These are phyloP conservation scores for Blastobotrys illinoisensis DNA, from an alignment of 1,139 yeast species.

Conservation along the genomic window DNA sequence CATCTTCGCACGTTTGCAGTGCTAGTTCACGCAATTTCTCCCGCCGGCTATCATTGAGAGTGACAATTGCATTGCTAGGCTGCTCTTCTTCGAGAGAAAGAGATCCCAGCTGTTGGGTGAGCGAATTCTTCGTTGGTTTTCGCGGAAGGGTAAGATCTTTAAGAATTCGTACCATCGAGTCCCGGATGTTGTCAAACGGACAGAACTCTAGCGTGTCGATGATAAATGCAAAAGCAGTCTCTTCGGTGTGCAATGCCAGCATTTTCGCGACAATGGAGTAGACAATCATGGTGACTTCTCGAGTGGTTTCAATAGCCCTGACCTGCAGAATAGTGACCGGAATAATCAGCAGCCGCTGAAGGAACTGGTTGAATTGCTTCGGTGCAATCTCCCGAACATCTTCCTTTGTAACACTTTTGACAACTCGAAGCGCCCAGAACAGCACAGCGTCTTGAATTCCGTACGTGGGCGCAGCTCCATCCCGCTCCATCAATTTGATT, in stretches of 20 bases:
- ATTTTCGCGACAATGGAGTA: slow-evolving; percentile 32
- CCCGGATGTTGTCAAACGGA: slow-evolving; percentile 57
- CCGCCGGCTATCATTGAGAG: slow-evolving; percentile 1
- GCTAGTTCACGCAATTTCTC: slow-evolving; percentile 2
- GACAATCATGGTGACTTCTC: slow-evolving; percentile 26
- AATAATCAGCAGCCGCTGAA: slow-evolving; percentile 43
- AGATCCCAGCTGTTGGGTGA: neutral
- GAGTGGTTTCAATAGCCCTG: slow-evolving; percentile 31
- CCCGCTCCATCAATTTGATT: slow-evolving; percentile 17
- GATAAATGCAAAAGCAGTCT: slow-evolving; percentile 53
- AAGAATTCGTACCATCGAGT: slow-evolving; percentile 57
- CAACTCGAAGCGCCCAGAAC: slow-evolving; percentile 41
- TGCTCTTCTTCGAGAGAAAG: neutral
- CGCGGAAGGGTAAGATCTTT: slow-evolving; percentile 45
- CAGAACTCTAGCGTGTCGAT: slow-evolving; percentile 62
- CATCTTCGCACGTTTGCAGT: neutral
- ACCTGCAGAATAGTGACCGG: neutral
- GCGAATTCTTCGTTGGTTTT: slow-evolving; percentile 1
- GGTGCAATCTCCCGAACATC: slow-evolving; percentile 26
- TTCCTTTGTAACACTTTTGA: slow-evolving; percentile 30
- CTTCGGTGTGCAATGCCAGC: slow-evolving; percentile 52
- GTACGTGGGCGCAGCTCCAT: slow-evolving; percentile 32
- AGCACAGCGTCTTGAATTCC: slow-evolving; percentile 39
- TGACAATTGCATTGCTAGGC: neutral
- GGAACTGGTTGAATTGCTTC: slow-evolving; percentile 35